Evolutionary conservation across 768 basidiomycete genomes (phyloP).

Genomic region (Boletus tomentosulus): DNA sequence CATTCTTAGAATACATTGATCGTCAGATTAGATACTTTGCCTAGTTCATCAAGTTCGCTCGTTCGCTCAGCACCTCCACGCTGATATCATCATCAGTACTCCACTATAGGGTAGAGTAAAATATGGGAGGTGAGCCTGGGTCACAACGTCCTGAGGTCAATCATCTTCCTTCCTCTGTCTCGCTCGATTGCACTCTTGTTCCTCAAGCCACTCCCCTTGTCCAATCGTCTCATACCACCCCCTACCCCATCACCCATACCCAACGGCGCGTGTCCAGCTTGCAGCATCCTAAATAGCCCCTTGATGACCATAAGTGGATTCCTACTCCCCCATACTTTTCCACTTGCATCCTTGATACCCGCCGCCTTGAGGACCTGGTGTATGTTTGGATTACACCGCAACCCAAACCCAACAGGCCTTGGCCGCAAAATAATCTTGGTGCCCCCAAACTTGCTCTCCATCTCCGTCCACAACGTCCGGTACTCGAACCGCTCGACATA

Average conservation of each 20-base stretch:
- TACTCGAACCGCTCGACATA: slow-evolving; percentile 91
- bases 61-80: no score
- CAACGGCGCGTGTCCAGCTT: slow-evolving; percentile 76
- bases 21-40: no score
- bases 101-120: background rate
- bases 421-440: slow-evolving; percentile 79
- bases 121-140: background rate
- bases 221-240: slow-evolving; percentile 61
- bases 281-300: slow-evolving; percentile 75
- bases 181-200: slow-evolving; percentile 71
- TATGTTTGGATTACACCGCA: slow-evolving; percentile 83
- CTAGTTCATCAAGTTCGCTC: no score
- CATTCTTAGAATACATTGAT: no score
- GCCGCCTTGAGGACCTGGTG: slow-evolving; percentile 90
- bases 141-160: slow-evolving; percentile 56
- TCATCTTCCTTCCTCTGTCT: slow-evolving; percentile 74
- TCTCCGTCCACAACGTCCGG: slow-evolving; percentile 92
- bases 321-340: slow-evolving; percentile 91
- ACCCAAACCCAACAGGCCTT: slow-evolving; percentile 85
- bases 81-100: no score
- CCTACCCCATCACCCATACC: slow-evolving; percentile 82
- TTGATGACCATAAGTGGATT: slow-evolving; percentile 79
- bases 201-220: slow-evolving; percentile 72
- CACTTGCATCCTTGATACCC: slow-evolving; percentile 92
- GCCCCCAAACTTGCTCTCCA: slow-evolving; percentile 79